Evolutionary conservation across 257 asterid species (phyloP).

Genomic region (Parsonsia alboflavescens): DNA sequence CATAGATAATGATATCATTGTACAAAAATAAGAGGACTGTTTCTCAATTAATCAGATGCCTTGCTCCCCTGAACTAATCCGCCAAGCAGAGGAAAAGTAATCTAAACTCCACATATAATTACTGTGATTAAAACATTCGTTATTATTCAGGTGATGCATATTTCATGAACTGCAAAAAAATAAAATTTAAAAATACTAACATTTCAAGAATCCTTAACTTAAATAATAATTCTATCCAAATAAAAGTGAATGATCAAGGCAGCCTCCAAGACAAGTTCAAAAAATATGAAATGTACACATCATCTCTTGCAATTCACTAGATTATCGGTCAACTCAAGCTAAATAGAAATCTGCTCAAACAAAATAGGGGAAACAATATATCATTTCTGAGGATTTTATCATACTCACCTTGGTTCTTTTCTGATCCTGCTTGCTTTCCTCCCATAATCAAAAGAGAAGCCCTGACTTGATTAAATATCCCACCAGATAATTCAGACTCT

Average conservation of each 20-base stretch:
- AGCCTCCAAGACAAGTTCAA: background rate
- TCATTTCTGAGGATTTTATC: background rate
- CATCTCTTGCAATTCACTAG: background rate
- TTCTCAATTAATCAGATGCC: no score
- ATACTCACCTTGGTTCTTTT: slow-evolving; percentile 20
- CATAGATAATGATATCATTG: no score
- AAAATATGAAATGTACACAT: background rate
- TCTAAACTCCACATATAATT: no score
- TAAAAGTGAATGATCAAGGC: no score
- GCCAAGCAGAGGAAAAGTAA: no score
- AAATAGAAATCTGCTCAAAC: background rate
- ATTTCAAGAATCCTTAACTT: background rate
- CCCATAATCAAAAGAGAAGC: background rate
- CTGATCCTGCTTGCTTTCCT: background rate
- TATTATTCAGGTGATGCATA: no score
- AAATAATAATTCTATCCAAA: background rate
- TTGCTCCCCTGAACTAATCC: no score
- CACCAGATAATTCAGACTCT: background rate
- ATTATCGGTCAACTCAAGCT: background rate
- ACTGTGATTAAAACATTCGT: no score
- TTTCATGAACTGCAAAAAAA: background rate
- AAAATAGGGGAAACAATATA: background rate
- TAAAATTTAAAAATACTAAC: background rate
- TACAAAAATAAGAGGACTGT: no score
- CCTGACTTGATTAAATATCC: background rate